Evolutionary conservation across 1,139 yeast genomes (phyloP).

Genomic region (Debaryomyces subglobosus): DNA sequence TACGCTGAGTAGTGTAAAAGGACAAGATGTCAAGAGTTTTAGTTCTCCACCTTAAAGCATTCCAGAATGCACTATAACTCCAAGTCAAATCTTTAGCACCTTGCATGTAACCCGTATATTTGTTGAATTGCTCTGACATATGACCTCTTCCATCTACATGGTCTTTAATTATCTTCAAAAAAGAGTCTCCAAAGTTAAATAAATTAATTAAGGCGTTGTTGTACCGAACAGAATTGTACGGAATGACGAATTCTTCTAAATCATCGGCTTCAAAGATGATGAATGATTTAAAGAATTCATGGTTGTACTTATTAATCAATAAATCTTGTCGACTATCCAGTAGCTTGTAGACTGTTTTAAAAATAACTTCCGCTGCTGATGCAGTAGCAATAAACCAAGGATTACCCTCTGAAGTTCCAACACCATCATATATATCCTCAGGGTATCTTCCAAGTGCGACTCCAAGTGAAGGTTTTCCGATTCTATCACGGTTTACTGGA

Average conservation of each 20-base stretch:
- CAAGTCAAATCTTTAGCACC: constrained; percentile 90
- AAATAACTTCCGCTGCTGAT: constrained; percentile 68
- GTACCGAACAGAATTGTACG: constrained; percentile 52
- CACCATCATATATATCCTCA: constrained; percentile 88
- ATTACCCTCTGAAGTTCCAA: constrained; percentile 74
- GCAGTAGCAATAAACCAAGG: constrained; percentile 96
- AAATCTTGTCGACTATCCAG: constrained; percentile 26
- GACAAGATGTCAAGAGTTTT: constrained; percentile 24
- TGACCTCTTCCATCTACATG: constrained; percentile 77
- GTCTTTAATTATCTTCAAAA: constrained; percentile 66
- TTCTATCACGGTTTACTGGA: constrained; percentile 65
- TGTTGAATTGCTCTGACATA: constrained; percentile 88
- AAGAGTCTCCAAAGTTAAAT: constrained; percentile 71
- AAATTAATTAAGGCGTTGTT: constrained; percentile 48
- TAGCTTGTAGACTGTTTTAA: constrained; percentile 35
- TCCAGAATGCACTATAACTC: constrained; percentile 85
- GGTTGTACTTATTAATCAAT: constrained; percentile 27
- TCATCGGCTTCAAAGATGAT: constrained; percentile 37
- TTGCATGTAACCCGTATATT: constrained; percentile 77
- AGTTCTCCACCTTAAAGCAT: constrained; percentile 66
- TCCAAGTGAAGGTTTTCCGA: constrained; percentile 46
- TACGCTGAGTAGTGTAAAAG: not conserved
- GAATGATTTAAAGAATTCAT: constrained; percentile 35
- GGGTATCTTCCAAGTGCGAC: constrained; percentile 91
- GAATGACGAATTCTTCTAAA: constrained; percentile 31